These are phyloP conservation scores for Sonneratia caseolaris DNA, from an alignment of 345 rosid species.

Conservation along the genomic window DNA sequence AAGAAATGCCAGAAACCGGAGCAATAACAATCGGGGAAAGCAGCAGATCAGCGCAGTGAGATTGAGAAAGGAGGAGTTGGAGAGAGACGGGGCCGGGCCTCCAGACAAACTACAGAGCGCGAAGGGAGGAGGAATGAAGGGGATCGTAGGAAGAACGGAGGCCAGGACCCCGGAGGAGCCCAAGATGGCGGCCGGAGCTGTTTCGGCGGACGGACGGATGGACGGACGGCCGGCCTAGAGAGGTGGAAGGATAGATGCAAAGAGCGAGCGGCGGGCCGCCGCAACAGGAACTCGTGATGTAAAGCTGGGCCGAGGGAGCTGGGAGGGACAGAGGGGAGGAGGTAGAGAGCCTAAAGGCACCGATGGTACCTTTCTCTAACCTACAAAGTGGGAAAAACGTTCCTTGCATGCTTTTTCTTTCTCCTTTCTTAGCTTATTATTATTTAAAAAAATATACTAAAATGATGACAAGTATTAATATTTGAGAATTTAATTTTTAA, in stretches of 20 bases:
- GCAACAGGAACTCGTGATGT: not conserved
- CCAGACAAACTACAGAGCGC: too few relatives aligned
- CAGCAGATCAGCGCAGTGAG: not conserved
- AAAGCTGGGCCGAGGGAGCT: not conserved
- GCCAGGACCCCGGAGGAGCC: not conserved
- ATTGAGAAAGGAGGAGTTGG: not conserved
- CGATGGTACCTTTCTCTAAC: not conserved
- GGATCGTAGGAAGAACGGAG: not conserved
- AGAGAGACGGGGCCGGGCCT: not conserved
- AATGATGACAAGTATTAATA: too few relatives aligned
- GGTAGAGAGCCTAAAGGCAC: not conserved
- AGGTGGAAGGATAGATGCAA: too few relatives aligned
- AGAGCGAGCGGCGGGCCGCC: not conserved
- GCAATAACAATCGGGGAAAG: not conserved
- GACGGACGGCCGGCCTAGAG: not conserved
- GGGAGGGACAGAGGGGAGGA: not conserved
- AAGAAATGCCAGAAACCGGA: too few relatives aligned
- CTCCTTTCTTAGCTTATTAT: too few relatives aligned
- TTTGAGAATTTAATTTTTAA: too few relatives aligned
- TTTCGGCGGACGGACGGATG: not conserved
- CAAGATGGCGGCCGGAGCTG: not conserved
- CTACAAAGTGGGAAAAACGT: not conserved
- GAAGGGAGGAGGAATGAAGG: too few relatives aligned
- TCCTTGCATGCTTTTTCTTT: too few relatives aligned
- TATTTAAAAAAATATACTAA: too few relatives aligned